Conservation (phyloP, 257 asterid genomes). For the Echites panduratus region DNA sequence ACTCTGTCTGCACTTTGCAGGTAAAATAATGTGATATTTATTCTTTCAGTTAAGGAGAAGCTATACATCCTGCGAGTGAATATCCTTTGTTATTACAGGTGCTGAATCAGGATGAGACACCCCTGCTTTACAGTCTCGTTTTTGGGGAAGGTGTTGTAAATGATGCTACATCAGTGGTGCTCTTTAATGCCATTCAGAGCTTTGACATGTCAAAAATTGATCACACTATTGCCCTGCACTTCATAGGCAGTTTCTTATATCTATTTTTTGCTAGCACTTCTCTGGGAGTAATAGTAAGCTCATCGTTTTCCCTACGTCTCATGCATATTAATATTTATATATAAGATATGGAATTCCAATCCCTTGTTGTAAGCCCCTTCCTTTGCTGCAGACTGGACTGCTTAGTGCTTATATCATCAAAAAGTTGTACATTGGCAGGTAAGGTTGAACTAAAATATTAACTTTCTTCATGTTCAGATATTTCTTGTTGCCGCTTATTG, state of each 20-base stretch:
- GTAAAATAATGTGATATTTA: constrained; percentile 14
- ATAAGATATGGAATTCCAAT: not conserved
- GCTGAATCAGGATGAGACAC: constrained; percentile 44
- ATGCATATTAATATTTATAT: not conserved
- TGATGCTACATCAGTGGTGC: constrained; percentile 51
- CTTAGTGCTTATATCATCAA: constrained; percentile 40
- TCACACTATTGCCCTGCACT: constrained; percentile 22
- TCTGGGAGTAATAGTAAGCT: constrained; percentile 35
- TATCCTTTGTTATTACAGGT: constrained; percentile 25
- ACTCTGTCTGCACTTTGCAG: constrained; percentile 52
- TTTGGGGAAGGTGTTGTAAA: constrained; percentile 50
- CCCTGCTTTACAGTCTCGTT: constrained; percentile 45
- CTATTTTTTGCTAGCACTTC: constrained; percentile 38
- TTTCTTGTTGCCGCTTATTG: not conserved
- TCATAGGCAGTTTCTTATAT: constrained; percentile 35
- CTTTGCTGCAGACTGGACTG: constrained; percentile 35
- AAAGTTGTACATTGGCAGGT: constrained; percentile 44
- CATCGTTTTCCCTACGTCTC: constrained; percentile 13
- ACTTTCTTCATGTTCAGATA: no score
- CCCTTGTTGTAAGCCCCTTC: not conserved
- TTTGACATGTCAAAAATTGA: constrained; percentile 26
- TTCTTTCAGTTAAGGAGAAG: not conserved
- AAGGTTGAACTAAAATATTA: not conserved
- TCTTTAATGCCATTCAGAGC: constrained; percentile 42
- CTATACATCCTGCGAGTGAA: constrained; percentile 4